A percentile compares a stretch with the other conserved stretches of the same genome.
Conservation (phyloP, 768 basidiomycete species). For the Leccinum barrowsii region DNA sequence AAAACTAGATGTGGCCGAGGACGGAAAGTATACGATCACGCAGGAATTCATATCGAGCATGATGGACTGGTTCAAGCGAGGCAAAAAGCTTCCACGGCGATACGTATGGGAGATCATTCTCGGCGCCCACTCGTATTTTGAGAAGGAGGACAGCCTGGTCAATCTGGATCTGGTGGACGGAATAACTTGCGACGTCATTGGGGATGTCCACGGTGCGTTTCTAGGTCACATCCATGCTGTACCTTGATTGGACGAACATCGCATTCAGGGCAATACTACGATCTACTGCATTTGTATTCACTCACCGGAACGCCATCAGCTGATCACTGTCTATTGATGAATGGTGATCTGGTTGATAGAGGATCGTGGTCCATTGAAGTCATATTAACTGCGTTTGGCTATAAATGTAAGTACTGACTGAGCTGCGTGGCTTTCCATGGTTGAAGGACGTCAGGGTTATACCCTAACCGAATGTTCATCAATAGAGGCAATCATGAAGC, state of each 20-base stretch:
- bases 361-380: conserved; percentile 96
- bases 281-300: conserved; percentile 81
- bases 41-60: conserved; percentile 77
- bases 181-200: conserved; percentile 87
- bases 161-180: conserved; percentile 72
- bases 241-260: conserved; percentile 2
- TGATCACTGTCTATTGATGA: conserved; percentile 86
- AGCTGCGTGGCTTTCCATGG: conserved; percentile 1
- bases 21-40: conserved; percentile 71
- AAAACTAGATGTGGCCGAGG: conserved; percentile 50
- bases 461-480: conserved; percentile 84
- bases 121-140: conserved; percentile 74
- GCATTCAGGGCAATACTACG: conserved; percentile 85
- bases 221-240: neutral
- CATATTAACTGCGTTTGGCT: conserved; percentile 88
- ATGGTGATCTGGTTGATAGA: conserved; percentile 95
- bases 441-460: conserved; percentile 64
- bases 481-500: conserved; percentile 98
- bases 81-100: conserved; percentile 86
- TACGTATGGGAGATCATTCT: conserved; percentile 96
- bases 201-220: conserved; percentile 84
- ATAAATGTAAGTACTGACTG: conserved; percentile 66
- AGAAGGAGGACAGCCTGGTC: conserved; percentile 78
- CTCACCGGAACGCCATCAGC: conserved; percentile 83
- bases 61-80: conserved; percentile 91